Base-by-base conservation (phyloP, 2,329 filamentous ascomycete genomes). In the Incumbomyces delicatus region DNA sequence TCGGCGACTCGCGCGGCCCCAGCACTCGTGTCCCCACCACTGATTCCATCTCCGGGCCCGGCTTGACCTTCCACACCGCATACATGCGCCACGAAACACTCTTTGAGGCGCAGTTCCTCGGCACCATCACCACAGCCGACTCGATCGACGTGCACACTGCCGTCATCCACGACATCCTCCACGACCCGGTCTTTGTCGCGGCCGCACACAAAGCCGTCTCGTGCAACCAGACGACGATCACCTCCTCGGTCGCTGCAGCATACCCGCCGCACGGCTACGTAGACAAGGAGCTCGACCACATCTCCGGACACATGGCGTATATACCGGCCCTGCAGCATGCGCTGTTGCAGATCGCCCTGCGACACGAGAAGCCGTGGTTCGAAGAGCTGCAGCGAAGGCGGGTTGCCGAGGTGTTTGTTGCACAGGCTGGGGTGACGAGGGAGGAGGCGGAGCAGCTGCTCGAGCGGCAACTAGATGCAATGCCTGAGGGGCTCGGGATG, bases 131-230 rank as follows among this genome's bases (percentile, higher is more conserved):
- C 6, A 46, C 44, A 6, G 20, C n/a, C 10, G 44, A 46, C 20
- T 36, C 44, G 8, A 46, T 46, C 17, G 44, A 46, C 17, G 44
- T 40, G 14, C 44, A 46, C 44, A 41, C n/a, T n/a, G 14, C 30
- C 2, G 37, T 46, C 35, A 35, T 46, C 16, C 35, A 36, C 14
- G 22, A 20, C 13, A 8, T 41, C 11, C 33, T 46, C 18, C n/a
- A 14, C 12, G 35, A 46, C 22, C 36, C 35, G 6, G 27, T 8
- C 8, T 46, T 27, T 20, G 29, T 38, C 4, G 7, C 33, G 3
- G 42, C 34, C n/a, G 42, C 42, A 6, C 33, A 45, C 10, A 22
- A 37, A 22, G 42, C 38, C 18, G 34, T 38, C n/a, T 16, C 14
- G 8, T 42, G 27, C 12, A 42, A 42, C 30, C 30, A 5, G 6